These are phyloP conservation scores for Cichorium intybus DNA, from an alignment of 140 eudicot species.

Conservation along the genomic window DNA sequence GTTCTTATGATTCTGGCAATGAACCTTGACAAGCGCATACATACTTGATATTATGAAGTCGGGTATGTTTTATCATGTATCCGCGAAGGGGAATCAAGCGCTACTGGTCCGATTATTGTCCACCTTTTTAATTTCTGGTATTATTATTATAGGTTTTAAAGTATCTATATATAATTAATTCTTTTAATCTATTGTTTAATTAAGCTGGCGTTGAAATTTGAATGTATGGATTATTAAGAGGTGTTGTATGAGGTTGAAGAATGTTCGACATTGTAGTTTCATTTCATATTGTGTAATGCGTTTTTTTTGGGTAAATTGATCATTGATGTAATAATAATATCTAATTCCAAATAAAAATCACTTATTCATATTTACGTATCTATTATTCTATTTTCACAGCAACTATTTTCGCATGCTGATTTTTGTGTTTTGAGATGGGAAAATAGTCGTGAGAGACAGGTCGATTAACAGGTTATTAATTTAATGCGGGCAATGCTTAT, in stretches of 20 bases:
- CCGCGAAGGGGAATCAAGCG: conserved; percentile 42
- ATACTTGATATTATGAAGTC: conserved; percentile 13
- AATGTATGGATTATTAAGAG: neutral
- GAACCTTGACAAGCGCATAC: conserved; percentile 14
- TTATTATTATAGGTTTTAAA: neutral
- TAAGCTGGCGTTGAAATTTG: conserved; percentile 12
- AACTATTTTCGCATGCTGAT: neutral
- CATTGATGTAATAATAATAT: conserved; percentile 14
- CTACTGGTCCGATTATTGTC: conserved; percentile 36
- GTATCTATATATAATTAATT: conserved; percentile 6
- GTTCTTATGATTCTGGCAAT: conserved; percentile 18
- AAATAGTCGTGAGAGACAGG: neutral
- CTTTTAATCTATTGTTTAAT: conserved; percentile 14
- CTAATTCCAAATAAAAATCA: conserved; percentile 4
- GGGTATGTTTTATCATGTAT: conserved; percentile 26
- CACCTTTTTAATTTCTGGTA: neutral
- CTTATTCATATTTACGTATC: neutral
- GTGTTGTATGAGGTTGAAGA: conserved; percentile 14
- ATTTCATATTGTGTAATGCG: conserved; percentile 7
- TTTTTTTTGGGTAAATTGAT: neutral
- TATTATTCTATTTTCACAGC: neutral
- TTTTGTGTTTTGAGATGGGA: neutral
- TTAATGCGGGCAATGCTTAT: too few species aligned
- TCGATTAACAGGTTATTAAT: neutral
- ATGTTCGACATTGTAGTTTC: conserved; percentile 18